Percentiles rank a stretch among this genome's conserved stretches.
Evolutionary conservation across 495 filamentous ascomycete genomes (phyloP).

Genomic region (Aspergillus nidulans): DNA sequence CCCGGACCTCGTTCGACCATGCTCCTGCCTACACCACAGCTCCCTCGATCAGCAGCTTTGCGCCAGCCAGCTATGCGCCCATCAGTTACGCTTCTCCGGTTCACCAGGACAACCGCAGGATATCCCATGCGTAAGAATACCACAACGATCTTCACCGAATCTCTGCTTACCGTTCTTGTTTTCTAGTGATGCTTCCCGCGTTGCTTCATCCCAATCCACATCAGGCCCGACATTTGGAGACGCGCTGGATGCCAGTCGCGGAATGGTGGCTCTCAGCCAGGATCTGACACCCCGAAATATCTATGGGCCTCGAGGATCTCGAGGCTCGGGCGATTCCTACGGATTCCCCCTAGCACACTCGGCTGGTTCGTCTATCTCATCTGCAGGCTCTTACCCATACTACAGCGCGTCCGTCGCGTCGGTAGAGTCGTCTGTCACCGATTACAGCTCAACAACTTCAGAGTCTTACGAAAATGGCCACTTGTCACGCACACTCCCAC

Average conservation of each 20-base stretch:
- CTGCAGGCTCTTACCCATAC: slow-evolving; percentile 63
- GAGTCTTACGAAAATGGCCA: slow-evolving; percentile 77
- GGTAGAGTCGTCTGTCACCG: slow-evolving; percentile 85
- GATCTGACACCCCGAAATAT: slow-evolving; percentile 76
- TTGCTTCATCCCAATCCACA: slow-evolving; percentile 41
- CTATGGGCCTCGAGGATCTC: slow-evolving; percentile 63
- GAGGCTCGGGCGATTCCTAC: slow-evolving; percentile 83
- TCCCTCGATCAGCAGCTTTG: slow-evolving; percentile 62
- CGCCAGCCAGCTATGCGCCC: slow-evolving; percentile 53
- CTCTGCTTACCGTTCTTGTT: not conserved
- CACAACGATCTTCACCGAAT: not conserved
- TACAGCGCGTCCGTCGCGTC: slow-evolving; percentile 77
- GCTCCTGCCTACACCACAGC: slow-evolving; percentile 64
- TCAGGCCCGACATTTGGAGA: slow-evolving; percentile 48
- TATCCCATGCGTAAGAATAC: slow-evolving; percentile 81
- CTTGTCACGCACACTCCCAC: slow-evolving; percentile 73
- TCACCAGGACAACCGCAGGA: slow-evolving; percentile 63
- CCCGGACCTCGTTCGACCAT: slow-evolving; percentile 47
- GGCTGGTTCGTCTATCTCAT: slow-evolving; percentile 91
- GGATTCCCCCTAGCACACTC: slow-evolving; percentile 91
- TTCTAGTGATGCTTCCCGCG: slow-evolving; percentile 51
- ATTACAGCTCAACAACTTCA: slow-evolving; percentile 82
- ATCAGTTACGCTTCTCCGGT: slow-evolving; percentile 54
- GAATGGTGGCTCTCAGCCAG: slow-evolving; percentile 95
- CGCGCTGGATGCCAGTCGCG: slow-evolving; percentile 81